These are phyloP conservation scores for Saccharomyces mikatae DNA, from an alignment of 805 yeast species.

Conservation along the genomic window DNA sequence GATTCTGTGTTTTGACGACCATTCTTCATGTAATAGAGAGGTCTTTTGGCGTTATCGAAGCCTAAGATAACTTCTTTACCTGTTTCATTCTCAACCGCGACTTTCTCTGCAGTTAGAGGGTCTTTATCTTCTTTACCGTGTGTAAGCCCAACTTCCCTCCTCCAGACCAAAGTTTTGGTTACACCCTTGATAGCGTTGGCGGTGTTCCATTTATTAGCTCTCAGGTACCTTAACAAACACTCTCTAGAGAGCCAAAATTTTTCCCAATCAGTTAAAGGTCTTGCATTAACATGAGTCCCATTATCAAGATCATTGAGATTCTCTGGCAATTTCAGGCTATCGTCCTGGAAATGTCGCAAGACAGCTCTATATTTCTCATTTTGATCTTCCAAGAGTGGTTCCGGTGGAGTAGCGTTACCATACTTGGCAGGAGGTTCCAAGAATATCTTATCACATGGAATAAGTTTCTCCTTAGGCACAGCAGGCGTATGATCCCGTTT, in stretches of 20 bases:
- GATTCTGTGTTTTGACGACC: constrained; percentile 51
- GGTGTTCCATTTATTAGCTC: constrained; percentile 45
- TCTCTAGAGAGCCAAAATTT: constrained; percentile 40
- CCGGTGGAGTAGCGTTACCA: constrained; percentile 12
- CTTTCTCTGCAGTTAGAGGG: constrained; percentile 35
- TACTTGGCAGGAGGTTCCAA: constrained; percentile 18
- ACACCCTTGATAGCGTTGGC: constrained; percentile 38
- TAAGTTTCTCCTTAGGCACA: constrained; percentile 12
- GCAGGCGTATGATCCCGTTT: constrained; percentile 8
- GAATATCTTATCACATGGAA: constrained; percentile 17
- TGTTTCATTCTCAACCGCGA: constrained; percentile 42
- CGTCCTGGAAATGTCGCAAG: constrained; percentile 15
- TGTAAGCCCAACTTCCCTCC: constrained; percentile 43
- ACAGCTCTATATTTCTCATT: constrained; percentile 12
- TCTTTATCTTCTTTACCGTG: constrained; percentile 30
- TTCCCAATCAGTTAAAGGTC: constrained; percentile 30
- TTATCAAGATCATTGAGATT: constrained; percentile 34
- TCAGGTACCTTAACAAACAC: constrained; percentile 42
- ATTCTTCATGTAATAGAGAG: constrained; percentile 43
- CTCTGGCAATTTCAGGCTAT: constrained; percentile 14
- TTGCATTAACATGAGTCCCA: constrained; percentile 3
- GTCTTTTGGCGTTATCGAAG: constrained; percentile 46
- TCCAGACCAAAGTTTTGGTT: constrained; percentile 44
- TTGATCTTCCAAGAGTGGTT: constrained; percentile 16
- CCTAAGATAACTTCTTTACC: constrained; percentile 50